These are phyloP conservation scores for Ophiosphaerella herpotricha DNA, from an alignment of 2,329 filamentous ascomycete species.

Conservation along the genomic window DNA sequence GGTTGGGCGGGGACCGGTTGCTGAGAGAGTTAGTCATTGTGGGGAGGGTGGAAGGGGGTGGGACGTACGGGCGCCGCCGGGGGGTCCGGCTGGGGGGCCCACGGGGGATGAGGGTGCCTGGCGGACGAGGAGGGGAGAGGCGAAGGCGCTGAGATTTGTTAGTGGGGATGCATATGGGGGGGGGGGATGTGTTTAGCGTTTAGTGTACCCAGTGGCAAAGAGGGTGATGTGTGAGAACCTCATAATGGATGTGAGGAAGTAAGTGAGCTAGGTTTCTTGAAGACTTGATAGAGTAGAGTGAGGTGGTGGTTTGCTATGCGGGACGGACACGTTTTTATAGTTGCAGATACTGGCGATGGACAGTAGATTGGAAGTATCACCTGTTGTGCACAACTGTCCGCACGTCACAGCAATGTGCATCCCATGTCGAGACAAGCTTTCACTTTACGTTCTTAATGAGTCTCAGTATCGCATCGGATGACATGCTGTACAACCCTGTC, in stretches of 20 bases:
- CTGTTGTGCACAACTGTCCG: not conserved
- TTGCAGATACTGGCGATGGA: not conserved
- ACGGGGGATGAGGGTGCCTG: not conserved
- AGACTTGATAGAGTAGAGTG: not conserved
- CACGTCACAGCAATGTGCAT: slow-evolving; percentile 1
- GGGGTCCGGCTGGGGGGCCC: not conserved
- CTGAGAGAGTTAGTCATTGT: no score
- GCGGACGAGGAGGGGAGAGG: slow-evolving; percentile 11
- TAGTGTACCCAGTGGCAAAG: slow-evolving; percentile 13
- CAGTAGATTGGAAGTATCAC: not conserved
- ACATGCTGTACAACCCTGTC: not conserved
- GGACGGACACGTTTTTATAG: not conserved
- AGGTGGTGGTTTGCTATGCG: not conserved
- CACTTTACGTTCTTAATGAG: slow-evolving; percentile 8
- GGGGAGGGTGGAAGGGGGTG: no score
- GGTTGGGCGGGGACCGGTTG: no score
- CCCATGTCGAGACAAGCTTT: not conserved
- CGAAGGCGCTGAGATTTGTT: slow-evolving; percentile 13
- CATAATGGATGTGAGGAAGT: slow-evolving; percentile 6
- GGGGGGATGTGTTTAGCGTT: not conserved
- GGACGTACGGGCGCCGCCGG: slow-evolving; percentile 1
- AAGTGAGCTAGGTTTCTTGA: not conserved
- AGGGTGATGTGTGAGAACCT: slow-evolving; percentile 11
- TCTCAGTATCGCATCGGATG: slow-evolving; percentile 8
- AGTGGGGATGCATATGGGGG: not conserved